Evolutionary conservation across 2,329 filamentous ascomycete species (phyloP).

Genomic region (Berkeleyomyces rouxiae): DNA sequence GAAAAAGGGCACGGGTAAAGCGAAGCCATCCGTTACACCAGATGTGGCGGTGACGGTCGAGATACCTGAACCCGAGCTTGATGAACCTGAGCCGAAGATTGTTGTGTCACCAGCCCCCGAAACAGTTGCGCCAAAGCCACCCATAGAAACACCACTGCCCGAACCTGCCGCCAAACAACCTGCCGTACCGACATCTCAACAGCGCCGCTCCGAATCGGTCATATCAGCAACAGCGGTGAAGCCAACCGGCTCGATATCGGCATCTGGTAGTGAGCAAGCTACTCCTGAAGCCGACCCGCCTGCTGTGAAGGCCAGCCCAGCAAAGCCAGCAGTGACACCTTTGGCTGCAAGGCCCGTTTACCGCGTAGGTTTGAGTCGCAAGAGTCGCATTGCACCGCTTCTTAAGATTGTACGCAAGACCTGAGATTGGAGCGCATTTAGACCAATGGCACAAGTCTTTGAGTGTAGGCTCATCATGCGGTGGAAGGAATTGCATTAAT

Average conservation of each 20-base stretch:
- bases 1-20: constrained; percentile 16
- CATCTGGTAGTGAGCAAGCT: neutral
- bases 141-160: neutral
- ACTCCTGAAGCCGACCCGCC: neutral
- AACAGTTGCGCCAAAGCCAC: neutral
- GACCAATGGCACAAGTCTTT: too few relatives aligned
- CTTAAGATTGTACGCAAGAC: constrained; percentile 32
- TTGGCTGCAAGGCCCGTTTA: constrained; percentile 23
- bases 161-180: neutral
- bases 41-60: neutral
- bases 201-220: neutral
- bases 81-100: too few relatives aligned
- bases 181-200: neutral
- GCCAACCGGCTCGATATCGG: neutral
- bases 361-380: constrained; percentile 35
- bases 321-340: constrained; percentile 6
- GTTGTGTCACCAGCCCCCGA: too few relatives aligned
- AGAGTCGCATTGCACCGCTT: constrained; percentile 32
- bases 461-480: too few relatives aligned
- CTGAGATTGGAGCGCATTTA: constrained; percentile 3
- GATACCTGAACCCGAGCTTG: neutral
- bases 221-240: neutral
- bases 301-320: constrained; percentile 4
- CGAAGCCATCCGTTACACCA: neutral
- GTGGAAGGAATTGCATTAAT: too few relatives aligned